phyloP scores from a whole-genome alignment of 495 filamentous ascomycete genomes.

The Chaetomium cochliodes region DNA sequence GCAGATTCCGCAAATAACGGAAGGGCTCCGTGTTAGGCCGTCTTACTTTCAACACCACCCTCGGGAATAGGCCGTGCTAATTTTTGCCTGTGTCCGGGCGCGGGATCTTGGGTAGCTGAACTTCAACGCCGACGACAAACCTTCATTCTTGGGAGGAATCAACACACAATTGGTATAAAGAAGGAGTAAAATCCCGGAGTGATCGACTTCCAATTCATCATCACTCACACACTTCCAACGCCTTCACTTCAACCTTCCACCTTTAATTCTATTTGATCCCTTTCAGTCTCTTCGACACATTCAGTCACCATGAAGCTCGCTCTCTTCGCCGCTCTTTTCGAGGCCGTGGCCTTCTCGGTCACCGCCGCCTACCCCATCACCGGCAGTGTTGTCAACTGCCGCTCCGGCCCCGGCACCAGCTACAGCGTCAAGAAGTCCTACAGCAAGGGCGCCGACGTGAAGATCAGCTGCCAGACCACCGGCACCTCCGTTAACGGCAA shows the following conservation, averaged over 20 bases:
- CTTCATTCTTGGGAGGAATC: neutral
- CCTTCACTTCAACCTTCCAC: neutral
- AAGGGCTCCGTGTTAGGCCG: neutral
- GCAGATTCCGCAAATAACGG: neutral
- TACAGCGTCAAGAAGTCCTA: slow-evolving; percentile 29
- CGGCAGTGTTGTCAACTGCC: slow-evolving; percentile 30
- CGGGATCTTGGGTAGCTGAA: neutral
- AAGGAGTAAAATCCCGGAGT: neutral
- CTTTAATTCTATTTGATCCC: neutral
- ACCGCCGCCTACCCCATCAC: slow-evolving; percentile 25
- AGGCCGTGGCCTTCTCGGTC: neutral
- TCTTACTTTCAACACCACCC: neutral
- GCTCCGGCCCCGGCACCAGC: slow-evolving; percentile 28
- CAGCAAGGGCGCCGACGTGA: slow-evolving; percentile 26
- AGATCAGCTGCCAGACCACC: slow-evolving; percentile 31
- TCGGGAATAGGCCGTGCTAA: neutral
- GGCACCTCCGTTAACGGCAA: slow-evolving; percentile 28
- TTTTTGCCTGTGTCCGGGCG: neutral
- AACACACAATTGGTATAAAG: neutral
- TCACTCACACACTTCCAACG: neutral
- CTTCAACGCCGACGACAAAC: neutral
- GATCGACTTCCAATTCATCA: neutral
- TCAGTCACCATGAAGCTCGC: slow-evolving; percentile 22
- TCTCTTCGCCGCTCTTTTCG: slow-evolving; percentile 8
- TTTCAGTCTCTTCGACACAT: slow-evolving; percentile 20